phyloP scores from a whole-genome alignment of 2,329 filamentous ascomycete species.

The Diaporthe amygdali region DNA sequence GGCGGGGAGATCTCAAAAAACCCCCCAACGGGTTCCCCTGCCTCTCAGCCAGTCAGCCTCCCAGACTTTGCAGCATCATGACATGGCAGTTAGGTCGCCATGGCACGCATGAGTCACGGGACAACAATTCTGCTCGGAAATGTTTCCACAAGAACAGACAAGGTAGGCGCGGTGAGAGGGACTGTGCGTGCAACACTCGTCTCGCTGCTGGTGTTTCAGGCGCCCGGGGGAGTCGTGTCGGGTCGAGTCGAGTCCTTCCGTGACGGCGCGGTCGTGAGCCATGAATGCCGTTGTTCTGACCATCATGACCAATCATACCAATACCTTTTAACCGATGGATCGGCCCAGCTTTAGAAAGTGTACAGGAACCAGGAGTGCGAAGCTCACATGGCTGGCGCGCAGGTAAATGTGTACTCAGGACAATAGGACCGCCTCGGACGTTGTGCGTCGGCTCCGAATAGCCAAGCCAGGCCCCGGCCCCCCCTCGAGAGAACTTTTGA shows the following conservation, averaged over 20 bases:
- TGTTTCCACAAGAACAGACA: background rate
- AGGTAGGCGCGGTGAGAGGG: background rate
- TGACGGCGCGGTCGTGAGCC: background rate
- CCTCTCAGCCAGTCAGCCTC: background rate
- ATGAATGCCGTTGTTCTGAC: background rate
- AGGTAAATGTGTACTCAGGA: background rate
- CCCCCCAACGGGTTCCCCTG: background rate
- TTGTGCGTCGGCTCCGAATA: constrained; percentile 6
- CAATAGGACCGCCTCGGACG: background rate
- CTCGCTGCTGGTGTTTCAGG: constrained; percentile 5
- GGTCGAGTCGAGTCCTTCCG: too few relatives aligned
- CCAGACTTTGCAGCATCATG: background rate
- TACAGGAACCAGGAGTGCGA: background rate
- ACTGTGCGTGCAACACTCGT: constrained; percentile 3
- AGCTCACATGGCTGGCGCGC: background rate
- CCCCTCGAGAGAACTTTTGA: background rate
- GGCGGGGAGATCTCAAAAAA: constrained; percentile 11
- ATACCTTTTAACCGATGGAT: background rate
- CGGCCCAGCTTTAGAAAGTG: background rate
- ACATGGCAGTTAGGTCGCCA: background rate
- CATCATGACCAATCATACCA: background rate
- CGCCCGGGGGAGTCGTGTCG: background rate
- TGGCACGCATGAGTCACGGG: background rate
- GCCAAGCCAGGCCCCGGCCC: background rate
- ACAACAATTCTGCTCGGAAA: background rate